These are phyloP conservation scores for Arthrobotrys iridis DNA, from an alignment of 2,329 filamentous ascomycete species.

Conservation along the genomic window DNA sequence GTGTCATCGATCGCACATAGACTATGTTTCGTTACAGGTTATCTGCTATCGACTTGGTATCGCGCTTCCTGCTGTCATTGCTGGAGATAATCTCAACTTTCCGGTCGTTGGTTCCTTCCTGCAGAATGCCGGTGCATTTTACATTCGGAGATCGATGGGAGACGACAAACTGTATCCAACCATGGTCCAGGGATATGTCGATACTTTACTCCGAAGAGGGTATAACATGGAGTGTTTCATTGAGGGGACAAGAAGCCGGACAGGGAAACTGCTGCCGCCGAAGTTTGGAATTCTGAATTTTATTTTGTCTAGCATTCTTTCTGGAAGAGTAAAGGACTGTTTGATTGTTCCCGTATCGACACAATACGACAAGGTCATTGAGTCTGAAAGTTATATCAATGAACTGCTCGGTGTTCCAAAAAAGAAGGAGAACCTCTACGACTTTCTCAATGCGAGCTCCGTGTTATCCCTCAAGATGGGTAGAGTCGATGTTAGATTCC, in stretches of 20 bases:
- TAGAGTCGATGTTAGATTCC: slow-evolving; percentile 92
- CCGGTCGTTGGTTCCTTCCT: slow-evolving; percentile 88
- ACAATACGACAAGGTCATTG: slow-evolving; percentile 98
- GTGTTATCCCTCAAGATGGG: slow-evolving; percentile 89
- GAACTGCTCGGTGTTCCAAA: slow-evolving; percentile 94
- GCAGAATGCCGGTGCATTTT: slow-evolving; percentile 97
- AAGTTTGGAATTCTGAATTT: slow-evolving; percentile 97
- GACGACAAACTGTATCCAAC: slow-evolving; percentile 90
- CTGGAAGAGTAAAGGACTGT: slow-evolving; percentile 85
- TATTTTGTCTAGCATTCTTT: slow-evolving; percentile 87
- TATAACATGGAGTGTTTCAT: slow-evolving; percentile 98
- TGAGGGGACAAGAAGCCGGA: slow-evolving; percentile 90
- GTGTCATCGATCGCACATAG: slow-evolving; percentile 92
- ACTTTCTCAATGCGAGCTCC: slow-evolving; percentile 88
- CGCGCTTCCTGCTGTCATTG: slow-evolving; percentile 87
- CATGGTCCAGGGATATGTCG: slow-evolving; percentile 95
- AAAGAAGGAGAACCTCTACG: slow-evolving; percentile 89
- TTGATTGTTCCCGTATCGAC: slow-evolving; percentile 96
- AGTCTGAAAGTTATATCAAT: slow-evolving; percentile 95
- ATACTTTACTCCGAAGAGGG: slow-evolving; percentile 86
- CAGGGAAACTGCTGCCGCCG: slow-evolving; percentile 89
- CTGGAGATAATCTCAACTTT: slow-evolving; percentile 96
- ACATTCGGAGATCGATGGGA: slow-evolving; percentile 90
- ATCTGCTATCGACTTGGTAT: slow-evolving; percentile 95
- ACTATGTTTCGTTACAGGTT: slow-evolving; percentile 93